phyloP scores from a whole-genome alignment of 1,139 yeast genomes.

The Yamadazyma spencermartinsiae region DNA sequence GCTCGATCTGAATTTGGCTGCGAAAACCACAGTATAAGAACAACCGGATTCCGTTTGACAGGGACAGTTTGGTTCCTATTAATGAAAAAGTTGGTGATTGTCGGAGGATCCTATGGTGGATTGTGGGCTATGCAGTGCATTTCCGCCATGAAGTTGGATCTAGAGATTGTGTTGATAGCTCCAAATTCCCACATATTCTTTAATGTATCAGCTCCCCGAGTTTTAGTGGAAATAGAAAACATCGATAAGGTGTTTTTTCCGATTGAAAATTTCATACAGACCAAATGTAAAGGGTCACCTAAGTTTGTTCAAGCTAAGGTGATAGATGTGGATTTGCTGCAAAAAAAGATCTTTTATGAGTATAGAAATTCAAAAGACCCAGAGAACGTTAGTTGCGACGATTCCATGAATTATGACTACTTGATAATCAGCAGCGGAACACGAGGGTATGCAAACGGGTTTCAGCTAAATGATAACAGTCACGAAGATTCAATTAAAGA shows the following conservation, averaged over 20 bases:
- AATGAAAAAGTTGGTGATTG: constrained; percentile 22
- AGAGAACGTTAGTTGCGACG: constrained; percentile 8
- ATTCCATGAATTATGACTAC: constrained; percentile 23
- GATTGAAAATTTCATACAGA: constrained; percentile 14
- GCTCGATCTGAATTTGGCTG: no score
- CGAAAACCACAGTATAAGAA: no score
- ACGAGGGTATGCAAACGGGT: constrained; percentile 22
- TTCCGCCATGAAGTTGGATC: constrained; percentile 7
- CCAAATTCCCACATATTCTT: constrained; percentile 21
- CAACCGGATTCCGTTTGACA: not conserved
- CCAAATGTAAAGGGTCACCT: constrained; percentile 7
- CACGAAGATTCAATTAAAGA: constrained; percentile 16
- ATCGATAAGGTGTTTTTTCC: constrained; percentile 20
- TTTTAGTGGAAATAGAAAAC: constrained; percentile 26
- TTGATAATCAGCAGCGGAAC: constrained; percentile 37
- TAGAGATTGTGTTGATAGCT: constrained; percentile 19
- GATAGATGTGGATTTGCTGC: constrained; percentile 21
- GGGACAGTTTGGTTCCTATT: no score
- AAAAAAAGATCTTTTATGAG: not conserved
- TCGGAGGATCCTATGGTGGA: constrained; percentile 40
- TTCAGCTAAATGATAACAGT: constrained; percentile 24
- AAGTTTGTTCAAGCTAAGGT: constrained; percentile 25
- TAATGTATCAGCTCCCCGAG: constrained; percentile 32
- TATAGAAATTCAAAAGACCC: constrained; percentile 5
- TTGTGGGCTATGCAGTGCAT: constrained; percentile 23